Conservation (phyloP, 202 grass and related monocot genomes). For the Tripidium arundinaceum region DNA sequence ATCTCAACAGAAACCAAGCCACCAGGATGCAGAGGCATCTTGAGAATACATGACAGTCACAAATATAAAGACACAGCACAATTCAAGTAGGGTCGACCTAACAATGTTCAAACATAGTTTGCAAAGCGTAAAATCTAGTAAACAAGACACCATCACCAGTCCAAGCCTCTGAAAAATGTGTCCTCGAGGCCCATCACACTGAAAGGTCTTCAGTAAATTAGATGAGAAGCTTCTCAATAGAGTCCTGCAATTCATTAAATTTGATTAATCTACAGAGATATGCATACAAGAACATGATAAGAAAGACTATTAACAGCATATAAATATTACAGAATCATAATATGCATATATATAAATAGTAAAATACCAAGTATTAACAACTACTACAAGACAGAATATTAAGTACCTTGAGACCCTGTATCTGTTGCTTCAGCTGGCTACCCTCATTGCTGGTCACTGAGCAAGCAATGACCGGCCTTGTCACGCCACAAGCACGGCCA, state of each 20-base stretch:
- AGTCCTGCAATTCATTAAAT: slow-evolving; percentile 36
- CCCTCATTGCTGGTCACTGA: slow-evolving; percentile 86
- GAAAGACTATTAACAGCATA: neutral
- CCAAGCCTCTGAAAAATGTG: slow-evolving; percentile 67
- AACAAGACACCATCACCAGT: slow-evolving; percentile 57
- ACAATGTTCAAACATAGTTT: slow-evolving; percentile 30
- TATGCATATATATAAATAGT: neutral
- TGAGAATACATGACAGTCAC: slow-evolving; percentile 18
- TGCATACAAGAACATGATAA: too few relatives aligned
- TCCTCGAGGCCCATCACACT: slow-evolving; percentile 58
- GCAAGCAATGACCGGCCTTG: slow-evolving; percentile 84
- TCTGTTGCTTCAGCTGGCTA: slow-evolving; percentile 70
- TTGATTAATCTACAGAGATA: neutral
- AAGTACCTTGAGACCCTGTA: slow-evolving; percentile 77
- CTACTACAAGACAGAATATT: neutral
- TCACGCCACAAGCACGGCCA: slow-evolving; percentile 89
- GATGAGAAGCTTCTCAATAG: slow-evolving; percentile 72
- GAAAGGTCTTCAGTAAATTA: slow-evolving; percentile 53
- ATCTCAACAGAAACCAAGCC: slow-evolving; percentile 10
- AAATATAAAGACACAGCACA: slow-evolving; percentile 13
- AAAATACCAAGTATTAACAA: too few relatives aligned
- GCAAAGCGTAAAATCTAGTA: slow-evolving; percentile 33
- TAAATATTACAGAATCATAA: neutral
- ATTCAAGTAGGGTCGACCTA: slow-evolving; percentile 3
- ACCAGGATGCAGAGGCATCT: slow-evolving; percentile 22